Base-by-base conservation (phyloP, 2,329 filamentous ascomycete genomes). In the Grosmannia serpens region DNA sequence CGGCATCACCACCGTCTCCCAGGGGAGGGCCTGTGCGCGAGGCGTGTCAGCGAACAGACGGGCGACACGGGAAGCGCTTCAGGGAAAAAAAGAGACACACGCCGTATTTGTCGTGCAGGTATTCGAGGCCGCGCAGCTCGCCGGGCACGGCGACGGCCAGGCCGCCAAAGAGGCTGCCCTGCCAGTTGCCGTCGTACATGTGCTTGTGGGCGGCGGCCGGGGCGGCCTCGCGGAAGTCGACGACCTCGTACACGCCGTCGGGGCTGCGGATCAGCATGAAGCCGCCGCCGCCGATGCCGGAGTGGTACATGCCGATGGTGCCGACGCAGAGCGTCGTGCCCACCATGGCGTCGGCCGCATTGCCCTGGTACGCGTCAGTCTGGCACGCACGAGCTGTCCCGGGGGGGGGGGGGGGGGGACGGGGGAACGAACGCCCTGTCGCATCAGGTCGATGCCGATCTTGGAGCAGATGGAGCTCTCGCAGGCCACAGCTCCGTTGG, bases 141-240 rank as follows among this genome's bases (percentile, higher is more conserved):
- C 88, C 83, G 0, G 88, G 88, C 0, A 91, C 80, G 49, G 77
- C 87, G 33, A 81, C 82, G 1, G 88, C 86, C 35, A 95, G 73
- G 0, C 90, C 91, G 3, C 89, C 88, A 31, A 75, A 76, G 1
- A 92, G 75, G 58, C 88, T 91, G 1, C 80, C 83, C 1, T 77
- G 70, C 1, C 79, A 75, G 62, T 94, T 86, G 58, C 84, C 83
- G 59, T 82, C 78, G 70, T 87, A 97, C 92, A 97, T 97, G 66
- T 95, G 83, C 70, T 91, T 78, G 63, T 79, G 85, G 0, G 91
- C 88, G 0, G 89, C 88, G 0, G 86, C 87, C 0, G 92, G 92
- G 0, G 92, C 92, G 0, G 87, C 84, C 70, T 97, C 92, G 53
- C 92, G 80, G 68, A 95, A 97, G 71, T 97, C 92, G 64, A 97